A percentile compares a stretch with the other conserved stretches of the same genome.
phyloP scores from a whole-genome alignment of 495 filamentous ascomycete species.

The Aspergillus incahuasiensis region DNA sequence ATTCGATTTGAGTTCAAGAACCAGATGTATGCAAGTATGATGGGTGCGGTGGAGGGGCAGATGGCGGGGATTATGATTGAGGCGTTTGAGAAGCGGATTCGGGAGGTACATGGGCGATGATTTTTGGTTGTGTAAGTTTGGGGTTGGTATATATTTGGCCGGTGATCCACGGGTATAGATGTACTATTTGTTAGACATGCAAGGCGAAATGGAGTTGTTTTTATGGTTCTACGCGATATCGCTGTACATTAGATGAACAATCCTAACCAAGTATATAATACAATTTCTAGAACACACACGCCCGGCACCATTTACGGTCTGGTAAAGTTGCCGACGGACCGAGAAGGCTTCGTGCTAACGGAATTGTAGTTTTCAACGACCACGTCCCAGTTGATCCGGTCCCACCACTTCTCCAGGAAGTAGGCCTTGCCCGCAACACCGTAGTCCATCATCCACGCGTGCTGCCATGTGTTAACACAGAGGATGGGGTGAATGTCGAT shows the following conservation, averaged over 20 bases:
- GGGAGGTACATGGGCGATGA: constrained; percentile 42
- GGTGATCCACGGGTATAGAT: neutral
- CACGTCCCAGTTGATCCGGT: constrained; percentile 74
- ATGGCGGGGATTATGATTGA: constrained; percentile 84
- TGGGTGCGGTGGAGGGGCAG: constrained; percentile 72
- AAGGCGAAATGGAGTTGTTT: neutral
- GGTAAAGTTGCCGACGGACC: constrained; percentile 15
- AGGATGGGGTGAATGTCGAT: constrained; percentile 68
- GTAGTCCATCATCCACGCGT: constrained; percentile 84
- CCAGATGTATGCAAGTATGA: constrained; percentile 75
- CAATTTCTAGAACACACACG: constrained; percentile 15
- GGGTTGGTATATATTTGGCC: neutral
- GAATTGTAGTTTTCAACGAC: constrained; percentile 53
- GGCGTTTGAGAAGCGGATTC: constrained; percentile 82
- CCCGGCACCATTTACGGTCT: constrained; percentile 8
- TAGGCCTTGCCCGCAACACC: constrained; percentile 72
- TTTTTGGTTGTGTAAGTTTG: neutral
- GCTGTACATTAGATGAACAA: constrained; percentile 23
- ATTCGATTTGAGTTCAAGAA: constrained; percentile 81
- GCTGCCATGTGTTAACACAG: constrained; percentile 95
- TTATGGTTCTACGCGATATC: constrained; percentile 9
- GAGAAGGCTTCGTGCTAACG: constrained; percentile 23
- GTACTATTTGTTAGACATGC: neutral
- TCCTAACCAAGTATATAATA: constrained; percentile 26
- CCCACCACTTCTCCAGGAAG: constrained; percentile 82